Evolutionary conservation across 805 yeast species (phyloP).

Genomic region (Saccharomyces jurei): DNA sequence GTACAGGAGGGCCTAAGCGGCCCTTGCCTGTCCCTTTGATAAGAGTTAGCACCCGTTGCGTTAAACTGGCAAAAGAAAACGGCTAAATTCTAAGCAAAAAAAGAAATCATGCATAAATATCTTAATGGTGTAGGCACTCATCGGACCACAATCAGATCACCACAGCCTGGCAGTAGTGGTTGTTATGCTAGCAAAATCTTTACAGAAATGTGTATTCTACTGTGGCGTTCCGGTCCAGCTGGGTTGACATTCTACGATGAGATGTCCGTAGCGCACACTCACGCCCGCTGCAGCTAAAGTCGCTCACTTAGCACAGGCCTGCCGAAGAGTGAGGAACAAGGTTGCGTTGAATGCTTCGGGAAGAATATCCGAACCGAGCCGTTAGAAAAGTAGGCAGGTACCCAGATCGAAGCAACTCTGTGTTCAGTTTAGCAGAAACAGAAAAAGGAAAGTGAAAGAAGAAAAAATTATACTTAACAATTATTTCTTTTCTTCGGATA

Average conservation of each 20-base stretch:
- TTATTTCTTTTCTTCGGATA: neutral
- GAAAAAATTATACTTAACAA: neutral
- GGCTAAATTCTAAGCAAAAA: neutral
- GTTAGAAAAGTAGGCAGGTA: neutral
- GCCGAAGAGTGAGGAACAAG: neutral
- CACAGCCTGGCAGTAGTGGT: neutral
- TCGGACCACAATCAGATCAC: neutral
- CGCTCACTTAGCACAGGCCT: neutral
- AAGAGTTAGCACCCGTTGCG: no score
- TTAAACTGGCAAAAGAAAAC: neutral
- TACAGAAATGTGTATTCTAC: neutral
- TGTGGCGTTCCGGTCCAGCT: neutral
- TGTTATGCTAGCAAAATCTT: neutral
- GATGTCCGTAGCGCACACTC: neutral
- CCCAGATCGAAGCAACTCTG: neutral
- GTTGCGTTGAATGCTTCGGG: neutral
- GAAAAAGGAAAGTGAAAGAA: neutral
- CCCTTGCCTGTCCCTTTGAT: neutral
- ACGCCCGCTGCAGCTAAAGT: neutral
- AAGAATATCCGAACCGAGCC: neutral
- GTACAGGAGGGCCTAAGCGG: neutral
- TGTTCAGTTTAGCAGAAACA: neutral
- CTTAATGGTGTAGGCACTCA: neutral
- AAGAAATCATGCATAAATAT: neutral
- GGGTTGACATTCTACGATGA: neutral